These are phyloP conservation scores for Allomyces macrogynus DNA, from an alignment of 192 early-diverging fungal species.

Conservation along the genomic window DNA sequence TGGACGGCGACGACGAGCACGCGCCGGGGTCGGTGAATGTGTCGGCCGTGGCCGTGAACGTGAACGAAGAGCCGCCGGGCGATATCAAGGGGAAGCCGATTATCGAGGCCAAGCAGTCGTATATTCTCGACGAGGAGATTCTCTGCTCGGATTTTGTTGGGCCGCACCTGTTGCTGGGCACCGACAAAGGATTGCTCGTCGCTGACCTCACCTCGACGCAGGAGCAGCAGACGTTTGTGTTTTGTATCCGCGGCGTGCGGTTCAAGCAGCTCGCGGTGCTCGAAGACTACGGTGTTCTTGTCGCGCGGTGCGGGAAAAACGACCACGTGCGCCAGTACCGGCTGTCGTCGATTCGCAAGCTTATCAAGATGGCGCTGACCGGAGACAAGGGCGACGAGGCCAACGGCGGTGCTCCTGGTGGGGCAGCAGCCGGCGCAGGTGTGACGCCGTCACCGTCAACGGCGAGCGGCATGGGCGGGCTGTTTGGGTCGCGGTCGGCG, in stretches of 20 bases:
- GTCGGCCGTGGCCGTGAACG: neutral
- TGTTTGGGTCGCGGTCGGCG: constrained; percentile 19
- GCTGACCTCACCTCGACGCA: constrained; percentile 18
- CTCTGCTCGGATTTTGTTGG: neutral
- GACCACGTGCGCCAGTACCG: constrained; percentile 40
- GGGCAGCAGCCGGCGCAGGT: too few species aligned
- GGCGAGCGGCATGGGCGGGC: neutral
- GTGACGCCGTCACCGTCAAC: constrained; percentile 17
- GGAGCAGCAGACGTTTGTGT: constrained; percentile 17
- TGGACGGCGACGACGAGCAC: too few species aligned
- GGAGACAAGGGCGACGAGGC: constrained; percentile 3
- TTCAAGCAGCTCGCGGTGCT: constrained; percentile 35
- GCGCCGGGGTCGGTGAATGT: too few species aligned
- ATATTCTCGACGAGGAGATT: neutral
- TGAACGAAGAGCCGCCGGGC: neutral
- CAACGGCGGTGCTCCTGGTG: too few species aligned
- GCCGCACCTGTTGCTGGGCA: constrained; percentile 27
- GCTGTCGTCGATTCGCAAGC: constrained; percentile 23
- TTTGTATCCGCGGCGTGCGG: constrained; percentile 27
- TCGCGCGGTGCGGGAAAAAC: constrained; percentile 36
- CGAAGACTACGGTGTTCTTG: constrained; percentile 28
- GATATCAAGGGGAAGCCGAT: neutral
- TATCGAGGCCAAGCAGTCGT: neutral
- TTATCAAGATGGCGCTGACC: constrained; percentile 15
- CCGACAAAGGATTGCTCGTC: constrained; percentile 30